A percentile compares a stretch with the other conserved stretches of the same genome.
Conservation (phyloP, 169 alveolate species). For the Fabrea salina region DNA sequence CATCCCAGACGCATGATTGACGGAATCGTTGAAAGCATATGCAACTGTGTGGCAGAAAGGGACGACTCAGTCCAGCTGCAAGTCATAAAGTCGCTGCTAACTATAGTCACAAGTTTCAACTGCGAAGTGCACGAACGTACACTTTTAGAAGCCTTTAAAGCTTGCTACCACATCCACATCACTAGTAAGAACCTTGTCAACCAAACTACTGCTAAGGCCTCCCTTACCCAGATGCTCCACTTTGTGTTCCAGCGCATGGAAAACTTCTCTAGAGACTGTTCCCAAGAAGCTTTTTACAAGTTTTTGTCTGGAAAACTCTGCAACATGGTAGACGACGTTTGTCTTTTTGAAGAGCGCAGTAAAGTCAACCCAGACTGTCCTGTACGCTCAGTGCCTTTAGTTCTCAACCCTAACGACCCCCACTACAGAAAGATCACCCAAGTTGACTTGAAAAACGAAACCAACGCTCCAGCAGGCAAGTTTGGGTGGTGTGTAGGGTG, state of each 20-base stretch:
- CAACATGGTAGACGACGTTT: constrained; percentile 64
- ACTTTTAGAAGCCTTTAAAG: constrained; percentile 55
- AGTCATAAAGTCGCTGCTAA: constrained; percentile 53
- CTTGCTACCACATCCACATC: constrained; percentile 56
- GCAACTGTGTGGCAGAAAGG: constrained; percentile 52
- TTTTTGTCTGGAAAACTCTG: constrained; percentile 35
- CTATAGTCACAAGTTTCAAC: constrained; percentile 49
- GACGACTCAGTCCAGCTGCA: constrained; percentile 60
- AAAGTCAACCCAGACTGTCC: constrained; percentile 28
- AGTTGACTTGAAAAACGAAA: constrained; percentile 59
- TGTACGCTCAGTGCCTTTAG: constrained; percentile 45
- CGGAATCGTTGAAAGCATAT: constrained; percentile 54
- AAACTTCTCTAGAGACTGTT: not conserved
- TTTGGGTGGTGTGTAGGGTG: constrained; percentile 88
- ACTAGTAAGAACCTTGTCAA: constrained; percentile 41
- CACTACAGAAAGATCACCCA: constrained; percentile 11
- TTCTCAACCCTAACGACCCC: constrained; percentile 31
- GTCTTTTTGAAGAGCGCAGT: constrained; percentile 33
- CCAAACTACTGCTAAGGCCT: constrained; percentile 51
- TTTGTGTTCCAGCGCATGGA: not conserved
- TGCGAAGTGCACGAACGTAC: constrained; percentile 62
- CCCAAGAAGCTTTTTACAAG: constrained; percentile 25
- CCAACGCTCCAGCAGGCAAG: constrained; percentile 59
- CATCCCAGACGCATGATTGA: constrained; percentile 47
- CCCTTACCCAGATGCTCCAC: constrained; percentile 35